These are phyloP conservation scores for Fusarium sambucinum DNA, from an alignment of 2,329 filamentous ascomycete species.

Conservation along the genomic window DNA sequence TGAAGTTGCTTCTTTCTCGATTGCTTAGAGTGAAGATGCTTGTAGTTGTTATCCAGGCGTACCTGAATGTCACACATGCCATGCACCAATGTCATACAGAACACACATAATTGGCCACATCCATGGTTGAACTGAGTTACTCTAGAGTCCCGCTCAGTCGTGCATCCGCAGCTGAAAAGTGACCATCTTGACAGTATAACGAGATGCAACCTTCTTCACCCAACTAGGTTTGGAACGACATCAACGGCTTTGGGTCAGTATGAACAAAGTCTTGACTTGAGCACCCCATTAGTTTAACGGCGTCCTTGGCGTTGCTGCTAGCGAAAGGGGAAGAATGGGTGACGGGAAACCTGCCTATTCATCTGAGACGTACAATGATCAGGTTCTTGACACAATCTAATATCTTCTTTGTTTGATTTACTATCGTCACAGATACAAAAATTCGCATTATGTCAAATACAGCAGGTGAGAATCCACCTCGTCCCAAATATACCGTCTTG, in stretches of 20 bases:
- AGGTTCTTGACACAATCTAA: background rate
- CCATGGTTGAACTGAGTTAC: background rate
- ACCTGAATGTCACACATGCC: background rate
- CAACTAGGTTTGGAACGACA: slow-evolving; percentile 19
- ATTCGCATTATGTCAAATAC: rapidly evolving
- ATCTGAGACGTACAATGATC: background rate
- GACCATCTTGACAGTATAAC: background rate
- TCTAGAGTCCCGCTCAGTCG: background rate
- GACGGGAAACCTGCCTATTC: too few species aligned
- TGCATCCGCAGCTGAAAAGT: background rate
- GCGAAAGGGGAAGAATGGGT: background rate
- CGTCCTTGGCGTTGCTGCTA: background rate
- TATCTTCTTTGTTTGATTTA: background rate
- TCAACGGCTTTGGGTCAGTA: slow-evolving; percentile 8
- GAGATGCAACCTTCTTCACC: background rate
- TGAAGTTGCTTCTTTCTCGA: background rate
- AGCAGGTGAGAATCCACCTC: too few species aligned
- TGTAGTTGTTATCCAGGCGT: background rate
- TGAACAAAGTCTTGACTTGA: background rate
- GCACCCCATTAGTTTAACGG: background rate
- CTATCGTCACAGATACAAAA: rapidly evolving
- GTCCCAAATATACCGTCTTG: too few species aligned
- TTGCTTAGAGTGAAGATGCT: background rate
- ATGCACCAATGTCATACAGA: background rate
- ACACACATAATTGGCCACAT: background rate